Percentiles rank a stretch among this genome's conserved stretches.
Evolutionary conservation across 495 filamentous ascomycete genomes (phyloP).

Genomic region (Penicillium coprophilum): DNA sequence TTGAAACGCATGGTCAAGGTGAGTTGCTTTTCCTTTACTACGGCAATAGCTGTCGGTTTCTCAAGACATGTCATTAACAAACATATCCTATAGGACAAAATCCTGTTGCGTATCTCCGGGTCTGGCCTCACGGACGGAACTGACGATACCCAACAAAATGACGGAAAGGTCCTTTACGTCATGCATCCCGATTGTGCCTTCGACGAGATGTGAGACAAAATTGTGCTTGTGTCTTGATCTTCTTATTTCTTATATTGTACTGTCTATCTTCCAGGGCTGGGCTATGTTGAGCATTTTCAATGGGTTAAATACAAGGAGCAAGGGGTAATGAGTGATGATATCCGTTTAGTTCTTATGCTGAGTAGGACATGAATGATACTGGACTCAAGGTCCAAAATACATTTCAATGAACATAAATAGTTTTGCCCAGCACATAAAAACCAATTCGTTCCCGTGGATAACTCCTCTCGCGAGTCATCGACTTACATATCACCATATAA

Average conservation of each 20-base stretch:
- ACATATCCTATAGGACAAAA: slow-evolving; percentile 65
- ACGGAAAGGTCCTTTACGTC: slow-evolving; percentile 72
- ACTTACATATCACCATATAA: no score
- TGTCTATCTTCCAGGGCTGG: slow-evolving; percentile 21
- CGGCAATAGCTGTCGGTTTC: neutral
- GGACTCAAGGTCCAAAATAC: neutral
- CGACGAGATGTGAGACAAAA: slow-evolving; percentile 56
- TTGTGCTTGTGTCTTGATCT: slow-evolving; percentile 4
- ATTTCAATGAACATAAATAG: neutral
- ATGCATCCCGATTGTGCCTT: slow-evolving; percentile 92
- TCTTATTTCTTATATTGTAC: slow-evolving; percentile 5
- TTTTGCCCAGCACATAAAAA: no score
- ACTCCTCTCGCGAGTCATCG: no score
- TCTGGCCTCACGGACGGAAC: slow-evolving; percentile 66
- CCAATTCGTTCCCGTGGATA: no score
- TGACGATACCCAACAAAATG: slow-evolving; percentile 44
- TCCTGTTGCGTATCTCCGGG: slow-evolving; percentile 88
- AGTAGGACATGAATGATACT: slow-evolving; percentile 21
- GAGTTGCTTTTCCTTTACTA: slow-evolving; percentile 29
- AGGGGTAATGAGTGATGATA: slow-evolving; percentile 38
- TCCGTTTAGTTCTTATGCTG: slow-evolving; percentile 25
- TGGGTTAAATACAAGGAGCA: slow-evolving; percentile 29
- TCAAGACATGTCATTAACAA: slow-evolving; percentile 11
- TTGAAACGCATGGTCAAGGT: slow-evolving; percentile 97
- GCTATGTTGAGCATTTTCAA: slow-evolving; percentile 28